A percentile compares a stretch with the other conserved stretches of the same genome.
phyloP scores from a whole-genome alignment of 1,284 basidiomycete genomes.

The Spongiforma sp. region DNA sequence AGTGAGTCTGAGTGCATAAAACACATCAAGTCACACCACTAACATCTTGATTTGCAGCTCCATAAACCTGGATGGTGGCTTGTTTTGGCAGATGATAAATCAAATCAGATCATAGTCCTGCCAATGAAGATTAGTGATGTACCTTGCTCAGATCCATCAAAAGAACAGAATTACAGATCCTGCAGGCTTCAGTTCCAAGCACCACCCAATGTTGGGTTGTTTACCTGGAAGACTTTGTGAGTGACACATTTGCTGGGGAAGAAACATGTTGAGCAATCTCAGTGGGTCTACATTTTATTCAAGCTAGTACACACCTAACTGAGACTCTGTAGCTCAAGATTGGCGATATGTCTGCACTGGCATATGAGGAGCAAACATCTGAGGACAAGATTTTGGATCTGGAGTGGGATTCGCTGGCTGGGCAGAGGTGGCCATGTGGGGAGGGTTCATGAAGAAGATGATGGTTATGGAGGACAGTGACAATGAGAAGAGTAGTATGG shows the following conservation, averaged over 20 bases:
- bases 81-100: constrained; percentile 90
- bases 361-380: constrained; percentile 60
- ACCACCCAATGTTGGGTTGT: constrained; percentile 83
- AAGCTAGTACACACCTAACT: too few relatives aligned
- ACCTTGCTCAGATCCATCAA: constrained; percentile 64
- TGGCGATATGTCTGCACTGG: constrained; percentile 69
- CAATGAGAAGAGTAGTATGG: too few relatives aligned
- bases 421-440: constrained; percentile 98
- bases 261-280: constrained; percentile 77
- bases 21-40: neutral
- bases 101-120: constrained; percentile 89
- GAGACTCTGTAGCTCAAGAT: constrained; percentile 72
- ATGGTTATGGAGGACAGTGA: constrained; percentile 49
- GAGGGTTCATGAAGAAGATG: constrained; percentile 81
- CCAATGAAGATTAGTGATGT: constrained; percentile 87
- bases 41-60: constrained; percentile 49
- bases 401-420: constrained; percentile 93
- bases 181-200: constrained; percentile 97
- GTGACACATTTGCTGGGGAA: constrained; percentile 89
- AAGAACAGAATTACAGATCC: constrained; percentile 74
- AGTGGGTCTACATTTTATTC: constrained; percentile 59
- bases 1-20: constrained; percentile 50
- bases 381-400: constrained; percentile 97
- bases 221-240: constrained; percentile 90
- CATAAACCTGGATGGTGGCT: constrained; percentile 93